Conservation (phyloP, 495 filamentous ascomycete genomes). For the Penicillium taxi region DNA sequence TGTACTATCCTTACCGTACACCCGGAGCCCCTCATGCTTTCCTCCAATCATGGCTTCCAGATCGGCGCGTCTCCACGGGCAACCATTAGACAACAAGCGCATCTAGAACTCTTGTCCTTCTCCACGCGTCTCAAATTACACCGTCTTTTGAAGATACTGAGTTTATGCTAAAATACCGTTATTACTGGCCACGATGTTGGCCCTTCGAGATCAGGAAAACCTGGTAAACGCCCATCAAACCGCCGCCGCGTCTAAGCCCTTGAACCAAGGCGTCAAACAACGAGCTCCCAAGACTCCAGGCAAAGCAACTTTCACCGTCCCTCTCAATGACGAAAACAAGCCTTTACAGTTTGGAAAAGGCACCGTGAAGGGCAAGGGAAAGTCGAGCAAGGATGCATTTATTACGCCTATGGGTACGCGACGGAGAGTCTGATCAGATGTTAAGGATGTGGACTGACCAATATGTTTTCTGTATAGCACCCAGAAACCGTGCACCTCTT, state of each 20-base stretch:
- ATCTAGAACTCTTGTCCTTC: slow-evolving; percentile 2
- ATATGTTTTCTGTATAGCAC: slow-evolving; percentile 37
- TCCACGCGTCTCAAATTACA: slow-evolving; percentile 4
- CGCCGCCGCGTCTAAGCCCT: slow-evolving; percentile 67
- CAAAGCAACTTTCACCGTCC: slow-evolving; percentile 78
- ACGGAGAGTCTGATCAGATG: background rate
- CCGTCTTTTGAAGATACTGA: background rate
- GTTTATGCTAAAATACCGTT: slow-evolving; percentile 21
- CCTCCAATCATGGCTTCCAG: slow-evolving; percentile 17
- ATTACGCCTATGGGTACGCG: slow-evolving; percentile 73
- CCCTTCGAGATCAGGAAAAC: slow-evolving; percentile 87
- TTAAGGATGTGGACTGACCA: slow-evolving; percentile 12
- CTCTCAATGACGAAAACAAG: slow-evolving; percentile 82
- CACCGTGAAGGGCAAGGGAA: slow-evolving; percentile 53
- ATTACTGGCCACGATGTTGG: slow-evolving; percentile 55
- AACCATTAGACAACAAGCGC: slow-evolving; percentile 29
- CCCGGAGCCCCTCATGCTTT: slow-evolving; percentile 14
- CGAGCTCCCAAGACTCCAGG: slow-evolving; percentile 72
- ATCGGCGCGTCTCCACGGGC: slow-evolving; percentile 42
- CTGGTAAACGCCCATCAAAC: slow-evolving; percentile 67
- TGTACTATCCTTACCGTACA: slow-evolving; percentile 12
- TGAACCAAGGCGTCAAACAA: slow-evolving; percentile 57
- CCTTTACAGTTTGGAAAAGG: slow-evolving; percentile 55
- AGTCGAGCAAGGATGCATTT: slow-evolving; percentile 58
- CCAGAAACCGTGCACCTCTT: slow-evolving; percentile 68